Evolutionary conservation across 139 green algal genomes (phyloP).

Genomic region (Chlamydomonas urium): DNA sequence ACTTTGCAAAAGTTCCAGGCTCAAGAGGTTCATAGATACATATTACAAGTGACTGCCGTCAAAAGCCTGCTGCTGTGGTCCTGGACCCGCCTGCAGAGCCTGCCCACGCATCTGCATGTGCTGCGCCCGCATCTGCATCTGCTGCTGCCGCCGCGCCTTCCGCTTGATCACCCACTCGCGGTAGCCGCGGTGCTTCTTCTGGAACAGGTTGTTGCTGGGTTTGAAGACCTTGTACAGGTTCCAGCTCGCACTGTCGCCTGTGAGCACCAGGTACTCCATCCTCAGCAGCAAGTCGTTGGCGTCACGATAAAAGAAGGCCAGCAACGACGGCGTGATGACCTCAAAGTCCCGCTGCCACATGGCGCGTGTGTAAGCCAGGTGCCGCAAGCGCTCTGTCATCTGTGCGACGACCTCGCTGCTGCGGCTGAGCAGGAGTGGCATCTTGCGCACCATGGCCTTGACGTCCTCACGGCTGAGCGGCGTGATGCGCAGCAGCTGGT

Average conservation of each 20-base stretch:
- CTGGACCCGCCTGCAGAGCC: no score
- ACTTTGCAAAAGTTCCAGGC: not conserved
- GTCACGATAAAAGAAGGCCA: constrained; percentile 48
- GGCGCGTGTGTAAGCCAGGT: constrained; percentile 36
- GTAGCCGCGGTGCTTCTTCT: constrained; percentile 20
- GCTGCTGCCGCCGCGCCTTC: constrained; percentile 5
- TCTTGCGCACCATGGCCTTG: constrained; percentile 19
- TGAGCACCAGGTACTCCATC: constrained; percentile 48
- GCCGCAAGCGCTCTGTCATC: constrained; percentile 25
- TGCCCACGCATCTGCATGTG: no score
- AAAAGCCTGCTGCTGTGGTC: not conserved
- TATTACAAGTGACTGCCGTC: not conserved
- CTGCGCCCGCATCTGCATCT: not conserved
- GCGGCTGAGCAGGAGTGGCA: constrained; percentile 13
- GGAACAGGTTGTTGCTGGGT: constrained; percentile 39
- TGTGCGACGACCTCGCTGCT: not conserved
- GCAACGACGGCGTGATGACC: constrained; percentile 28
- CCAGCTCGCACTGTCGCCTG: constrained; percentile 12
- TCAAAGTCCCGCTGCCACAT: constrained; percentile 37
- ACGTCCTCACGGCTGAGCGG: constrained; percentile 15
- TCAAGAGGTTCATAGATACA: not conserved
- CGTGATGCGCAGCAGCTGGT: constrained; percentile 25
- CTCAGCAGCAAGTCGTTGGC: constrained; percentile 31
- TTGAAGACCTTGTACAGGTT: constrained; percentile 47
- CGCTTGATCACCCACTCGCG: constrained; percentile 12